Percentiles rank a stretch among this genome's conserved stretches.
Conservation (phyloP, 2,329 filamentous ascomycete species). For the Epichloe scottii region DNA sequence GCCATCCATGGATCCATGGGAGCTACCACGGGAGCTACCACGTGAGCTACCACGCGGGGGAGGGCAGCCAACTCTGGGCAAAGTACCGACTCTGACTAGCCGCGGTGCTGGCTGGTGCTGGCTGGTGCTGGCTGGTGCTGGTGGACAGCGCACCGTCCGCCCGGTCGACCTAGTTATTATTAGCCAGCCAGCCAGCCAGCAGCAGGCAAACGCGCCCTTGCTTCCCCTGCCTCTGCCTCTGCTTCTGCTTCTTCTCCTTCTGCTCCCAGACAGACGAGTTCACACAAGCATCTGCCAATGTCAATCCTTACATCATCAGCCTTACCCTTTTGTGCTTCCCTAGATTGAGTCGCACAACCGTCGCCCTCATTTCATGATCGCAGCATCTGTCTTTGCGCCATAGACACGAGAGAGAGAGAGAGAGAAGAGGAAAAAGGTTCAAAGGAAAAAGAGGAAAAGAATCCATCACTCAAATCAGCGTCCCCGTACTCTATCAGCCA, state of each 20-base stretch:
- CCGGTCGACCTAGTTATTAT: neutral
- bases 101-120: no score
- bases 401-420: conserved; percentile 3
- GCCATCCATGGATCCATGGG: neutral
- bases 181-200: no score
- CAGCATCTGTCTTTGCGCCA: neutral
- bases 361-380: neutral
- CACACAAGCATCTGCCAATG: conserved; percentile 1
- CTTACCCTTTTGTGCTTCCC: neutral
- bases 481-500: conserved; percentile 26
- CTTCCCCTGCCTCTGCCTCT: neutral
- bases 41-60: neutral
- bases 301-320: conserved; percentile 5
- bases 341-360: neutral
- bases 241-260: neutral
- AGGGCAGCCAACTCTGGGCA: neutral
- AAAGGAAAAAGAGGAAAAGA: neutral
- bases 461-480: neutral
- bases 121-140: neutral
- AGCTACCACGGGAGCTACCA: neutral
- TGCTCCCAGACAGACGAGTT: neutral
- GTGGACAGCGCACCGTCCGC: neutral
- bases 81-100: neutral
- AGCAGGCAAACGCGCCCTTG: neutral
- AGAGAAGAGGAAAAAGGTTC: no score